Evolutionary conservation across 163 green algal species (phyloP).

Genomic region (Scenedesmus sp.): DNA sequence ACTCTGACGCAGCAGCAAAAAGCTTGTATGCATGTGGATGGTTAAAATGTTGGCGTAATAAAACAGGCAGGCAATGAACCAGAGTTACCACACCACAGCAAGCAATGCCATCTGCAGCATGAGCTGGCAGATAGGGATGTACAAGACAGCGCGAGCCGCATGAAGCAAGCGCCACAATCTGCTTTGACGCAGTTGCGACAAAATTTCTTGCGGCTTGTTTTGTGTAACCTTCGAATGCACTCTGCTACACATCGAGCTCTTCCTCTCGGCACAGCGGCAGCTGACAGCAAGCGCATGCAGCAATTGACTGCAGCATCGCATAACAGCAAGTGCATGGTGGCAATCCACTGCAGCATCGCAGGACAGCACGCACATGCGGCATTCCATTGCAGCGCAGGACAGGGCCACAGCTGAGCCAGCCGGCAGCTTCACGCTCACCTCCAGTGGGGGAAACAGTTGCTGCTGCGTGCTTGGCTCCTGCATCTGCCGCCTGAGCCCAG

Average conservation of each 20-base stretch:
- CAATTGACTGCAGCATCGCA: too few relatives aligned
- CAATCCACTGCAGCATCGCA: not conserved
- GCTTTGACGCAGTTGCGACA: too few relatives aligned
- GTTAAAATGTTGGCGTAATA: too few relatives aligned
- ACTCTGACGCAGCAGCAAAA: too few relatives aligned
- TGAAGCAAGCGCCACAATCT: not conserved
- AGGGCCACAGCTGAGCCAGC: not conserved
- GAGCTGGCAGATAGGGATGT: too few relatives aligned
- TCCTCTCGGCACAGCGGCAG: too few relatives aligned
- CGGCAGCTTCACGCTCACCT: not conserved
- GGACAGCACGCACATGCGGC: too few relatives aligned
- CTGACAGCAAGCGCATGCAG: too few relatives aligned
- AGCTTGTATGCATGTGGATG: not conserved
- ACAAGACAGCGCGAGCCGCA: not conserved
- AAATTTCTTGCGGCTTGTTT: too few relatives aligned
- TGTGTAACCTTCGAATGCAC: too few relatives aligned
- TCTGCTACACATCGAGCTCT: not conserved
- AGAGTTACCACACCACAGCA: not conserved
- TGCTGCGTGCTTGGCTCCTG: conserved; percentile 3
- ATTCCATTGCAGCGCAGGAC: too few relatives aligned
- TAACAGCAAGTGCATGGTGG: not conserved
- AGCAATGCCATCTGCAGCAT: not conserved
- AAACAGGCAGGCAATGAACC: not conserved
- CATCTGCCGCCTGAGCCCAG: not conserved
- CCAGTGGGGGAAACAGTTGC: conserved; percentile 22